Evolutionary conservation across 73 alveolate genomes (phyloP).

Genomic region (Halteria grandinella): DNA sequence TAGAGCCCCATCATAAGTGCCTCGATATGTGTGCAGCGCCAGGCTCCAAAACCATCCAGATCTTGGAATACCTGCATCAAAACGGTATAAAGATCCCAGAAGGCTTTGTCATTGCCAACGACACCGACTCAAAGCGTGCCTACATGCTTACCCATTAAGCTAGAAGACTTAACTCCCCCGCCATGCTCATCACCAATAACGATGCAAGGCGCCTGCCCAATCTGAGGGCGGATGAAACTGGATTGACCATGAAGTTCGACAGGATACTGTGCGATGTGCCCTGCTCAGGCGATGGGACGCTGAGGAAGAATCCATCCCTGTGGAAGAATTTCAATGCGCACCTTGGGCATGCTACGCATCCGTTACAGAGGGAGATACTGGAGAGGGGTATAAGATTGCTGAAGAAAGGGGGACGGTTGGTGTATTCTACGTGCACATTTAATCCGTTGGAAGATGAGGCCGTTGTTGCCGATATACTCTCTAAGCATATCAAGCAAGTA

Average conservation of each 20-base stretch:
- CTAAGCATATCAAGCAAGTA: constrained; percentile 70
- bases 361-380: constrained; percentile 74
- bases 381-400: constrained; percentile 82
- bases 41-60: constrained; percentile 92
- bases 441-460: constrained; percentile 94
- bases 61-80: constrained; percentile 78
- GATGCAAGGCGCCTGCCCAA: constrained; percentile 83
- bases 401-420: constrained; percentile 84
- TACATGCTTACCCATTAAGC: constrained; percentile 89
- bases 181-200: constrained; percentile 80
- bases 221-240: constrained; percentile 65
- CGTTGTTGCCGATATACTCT: constrained; percentile 77
- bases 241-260: constrained; percentile 66
- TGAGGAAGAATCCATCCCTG: constrained; percentile 82
- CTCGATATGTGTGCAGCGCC: constrained; percentile 96
- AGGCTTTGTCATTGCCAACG: constrained; percentile 94
- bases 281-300: constrained; percentile 96
- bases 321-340: constrained; percentile 89
- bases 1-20: constrained; percentile 79
- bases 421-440: constrained; percentile 89
- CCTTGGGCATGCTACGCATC: constrained; percentile 79
- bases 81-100: constrained; percentile 74
- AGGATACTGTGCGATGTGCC: constrained; percentile 94
- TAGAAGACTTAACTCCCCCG: constrained; percentile 68
- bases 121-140: constrained; percentile 89